Base-by-base conservation (phyloP, 1,284 basidiomycete species). In the Kalmanozyma brasiliensis region DNA sequence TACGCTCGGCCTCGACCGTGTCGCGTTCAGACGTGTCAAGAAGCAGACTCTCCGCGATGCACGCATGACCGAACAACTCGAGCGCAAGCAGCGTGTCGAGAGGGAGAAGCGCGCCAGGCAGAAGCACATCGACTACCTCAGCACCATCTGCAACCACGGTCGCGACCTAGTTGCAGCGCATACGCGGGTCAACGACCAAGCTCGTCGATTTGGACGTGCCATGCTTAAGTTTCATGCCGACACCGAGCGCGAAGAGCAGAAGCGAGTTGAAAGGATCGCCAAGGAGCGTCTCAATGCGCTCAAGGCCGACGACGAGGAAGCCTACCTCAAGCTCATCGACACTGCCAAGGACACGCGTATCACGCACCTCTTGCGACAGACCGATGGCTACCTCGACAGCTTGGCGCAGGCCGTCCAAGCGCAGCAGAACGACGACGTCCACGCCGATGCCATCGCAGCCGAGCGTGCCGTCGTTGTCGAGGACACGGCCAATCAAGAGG, bases 291-390 rank as follows among this genome's bases (percentile, higher is more conserved):
- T 98, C 74, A 94, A 93, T 85, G 96, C 96, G 19, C 88, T 98
- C 72, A 94, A 95, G 85, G 92, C 92, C 37, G 94, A 98, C 82
- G 95, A 99, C 85, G 96, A 99, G 85, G 96, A 98, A 83, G 95
- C 93, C 17, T 99, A 99, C 83, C 91, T 98, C 87, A 95, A 94
- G 83, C 90, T 99, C 76, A 94, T 99, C 78, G 96, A 98, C 84
- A 97, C 95, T 34, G 96, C 95, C 66, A 99, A 98, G 84, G 96
- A 98, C 79, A 98, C 95, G 14, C 91, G 96, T 85, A 98, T 99
- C 84, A 96, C 94, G 0, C 96, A 98, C 84, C 86, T 98, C 24
- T 85, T 98, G 60, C 87, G 91, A 47, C 95, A 98, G 85, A 99
- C 96, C 14, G 95, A 98, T 78, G 83, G 89, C 1, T 99, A 95